phyloP scores from a whole-genome alignment of 805 yeast genomes.

The Candida piceae region DNA sequence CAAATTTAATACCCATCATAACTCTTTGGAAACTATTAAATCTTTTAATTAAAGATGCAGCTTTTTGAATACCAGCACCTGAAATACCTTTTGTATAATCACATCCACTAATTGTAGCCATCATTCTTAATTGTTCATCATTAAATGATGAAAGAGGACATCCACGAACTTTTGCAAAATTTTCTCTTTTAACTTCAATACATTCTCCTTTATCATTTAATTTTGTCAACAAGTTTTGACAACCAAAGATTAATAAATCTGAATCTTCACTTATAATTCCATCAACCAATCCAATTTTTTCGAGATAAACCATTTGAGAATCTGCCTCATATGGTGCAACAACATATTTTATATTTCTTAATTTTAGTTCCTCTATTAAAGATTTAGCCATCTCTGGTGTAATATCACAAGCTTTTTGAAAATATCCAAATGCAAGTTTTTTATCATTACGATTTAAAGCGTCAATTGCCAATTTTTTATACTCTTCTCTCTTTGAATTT shows the following conservation, averaged over 20 bases:
- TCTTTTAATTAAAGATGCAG: constrained; percentile 54
- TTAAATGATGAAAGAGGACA: constrained; percentile 44
- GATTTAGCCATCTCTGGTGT: constrained; percentile 90
- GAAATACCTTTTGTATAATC: constrained; percentile 89
- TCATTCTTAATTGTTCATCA: constrained; percentile 56
- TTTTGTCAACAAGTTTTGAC: constrained; percentile 70
- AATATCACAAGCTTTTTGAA: constrained; percentile 76
- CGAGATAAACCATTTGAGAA: constrained; percentile 90
- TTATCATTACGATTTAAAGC: constrained; percentile 48
- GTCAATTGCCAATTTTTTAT: constrained; percentile 50
- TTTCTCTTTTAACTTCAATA: constrained; percentile 56
- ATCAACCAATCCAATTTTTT: constrained; percentile 64
- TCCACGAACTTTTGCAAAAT: constrained; percentile 35
- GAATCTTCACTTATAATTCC: constrained; percentile 94
- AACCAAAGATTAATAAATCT: constrained; percentile 87
- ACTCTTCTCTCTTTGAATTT: constrained; percentile 48
- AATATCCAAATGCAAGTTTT: constrained; percentile 60
- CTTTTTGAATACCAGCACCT: constrained; percentile 75
- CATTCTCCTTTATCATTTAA: constrained; percentile 66
- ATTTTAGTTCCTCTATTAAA: constrained; percentile 65
- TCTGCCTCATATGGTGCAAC: constrained; percentile 99
- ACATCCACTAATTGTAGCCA: constrained; percentile 93
- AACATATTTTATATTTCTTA: constrained; percentile 54
- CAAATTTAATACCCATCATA: constrained; percentile 50
- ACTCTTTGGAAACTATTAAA: constrained; percentile 50